A percentile compares a stretch with the other conserved stretches of the same genome.
Evolutionary conservation across 495 filamentous ascomycete genomes (phyloP).

Genomic region (Ramalina intermedia): DNA sequence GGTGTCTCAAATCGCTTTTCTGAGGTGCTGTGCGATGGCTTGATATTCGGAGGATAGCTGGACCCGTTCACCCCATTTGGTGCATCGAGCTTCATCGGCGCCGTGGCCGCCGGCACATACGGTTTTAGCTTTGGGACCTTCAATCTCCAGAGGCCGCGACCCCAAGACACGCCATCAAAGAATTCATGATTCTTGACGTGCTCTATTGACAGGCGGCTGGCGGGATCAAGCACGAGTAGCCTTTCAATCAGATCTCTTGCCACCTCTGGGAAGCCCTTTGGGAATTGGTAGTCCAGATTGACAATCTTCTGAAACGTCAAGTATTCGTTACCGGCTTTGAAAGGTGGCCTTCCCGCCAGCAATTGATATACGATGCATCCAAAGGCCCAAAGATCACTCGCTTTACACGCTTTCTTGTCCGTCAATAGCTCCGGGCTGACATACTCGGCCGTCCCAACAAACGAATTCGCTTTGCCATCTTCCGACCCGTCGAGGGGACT

Average conservation of each 20-base stretch:
- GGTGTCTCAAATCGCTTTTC: slow-evolving; percentile 24
- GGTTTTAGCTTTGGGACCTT: slow-evolving; percentile 82
- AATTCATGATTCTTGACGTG: slow-evolving; percentile 97
- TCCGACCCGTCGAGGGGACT: slow-evolving; percentile 43
- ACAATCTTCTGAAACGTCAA: slow-evolving; percentile 98
- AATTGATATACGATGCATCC: slow-evolving; percentile 99
- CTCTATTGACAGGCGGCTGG: slow-evolving; percentile 77
- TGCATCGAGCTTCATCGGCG: slow-evolving; percentile 75
- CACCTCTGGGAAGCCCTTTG: slow-evolving; percentile 71
- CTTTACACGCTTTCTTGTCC: slow-evolving; percentile 94
- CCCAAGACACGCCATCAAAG: slow-evolving; percentile 82
- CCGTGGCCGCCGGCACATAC: slow-evolving; percentile 66
- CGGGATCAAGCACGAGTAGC: slow-evolving; percentile 79
- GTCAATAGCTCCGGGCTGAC: slow-evolving; percentile 92
- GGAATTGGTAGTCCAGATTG: slow-evolving; percentile 83
- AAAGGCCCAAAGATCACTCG: slow-evolving; percentile 96
- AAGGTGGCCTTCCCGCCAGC: slow-evolving; percentile 81
- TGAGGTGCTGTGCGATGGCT: slow-evolving; percentile 31
- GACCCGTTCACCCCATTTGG: slow-evolving; percentile 16
- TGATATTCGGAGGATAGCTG: slow-evolving; percentile 27
- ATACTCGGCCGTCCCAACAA: slow-evolving; percentile 97
- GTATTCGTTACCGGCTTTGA: slow-evolving; percentile 96
- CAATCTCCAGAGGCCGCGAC: slow-evolving; percentile 72
- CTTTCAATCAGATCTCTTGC: slow-evolving; percentile 88
- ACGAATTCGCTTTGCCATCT: slow-evolving; percentile 71